Conservation (phyloP, 2,329 filamentous ascomycete species). For the Hypoxylon sp. region DNA sequence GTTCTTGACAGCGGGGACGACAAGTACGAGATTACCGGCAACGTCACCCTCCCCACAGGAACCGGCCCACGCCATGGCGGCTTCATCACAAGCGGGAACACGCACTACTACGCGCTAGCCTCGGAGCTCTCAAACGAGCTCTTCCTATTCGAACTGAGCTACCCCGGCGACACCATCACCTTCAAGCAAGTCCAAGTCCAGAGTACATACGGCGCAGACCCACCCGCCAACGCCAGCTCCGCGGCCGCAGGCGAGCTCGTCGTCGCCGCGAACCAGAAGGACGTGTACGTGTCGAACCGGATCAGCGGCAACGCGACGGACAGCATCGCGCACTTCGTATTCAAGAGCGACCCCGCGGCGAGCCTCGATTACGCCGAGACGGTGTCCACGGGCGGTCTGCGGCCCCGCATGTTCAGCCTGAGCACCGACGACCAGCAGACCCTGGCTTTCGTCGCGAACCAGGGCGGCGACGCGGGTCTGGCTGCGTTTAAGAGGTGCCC, state of each 20-base stretch:
- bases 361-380: conserved; percentile 43
- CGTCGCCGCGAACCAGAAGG: conserved; percentile 57
- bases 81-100: conserved; percentile 57
- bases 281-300: conserved; percentile 67
- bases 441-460: conserved; percentile 63
- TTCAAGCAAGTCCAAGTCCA: conserved; percentile 56
- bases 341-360: conserved; percentile 40
- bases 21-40: conserved; percentile 56
- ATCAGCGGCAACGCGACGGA: conserved; percentile 61
- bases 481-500: conserved; percentile 55
- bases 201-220: conserved; percentile 57
- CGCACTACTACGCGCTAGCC: conserved; percentile 62
- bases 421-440: conserved; percentile 50
- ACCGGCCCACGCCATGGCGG: conserved; percentile 65
- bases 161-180: conserved; percentile 53
- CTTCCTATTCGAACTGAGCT: conserved; percentile 59
- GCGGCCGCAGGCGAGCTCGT: conserved; percentile 63
- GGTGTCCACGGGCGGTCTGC: conserved; percentile 48
- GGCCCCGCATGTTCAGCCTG: conserved; percentile 63
- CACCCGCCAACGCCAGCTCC: conserved; percentile 53
- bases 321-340: conserved; percentile 62
- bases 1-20: conserved; percentile 61
- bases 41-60: conserved; percentile 55
- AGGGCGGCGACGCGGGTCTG: conserved; percentile 57
- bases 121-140: conserved; percentile 63